Evolutionary conservation across 768 basidiomycete genomes (phyloP).

Genomic region (Paxillus ammoniavirescens): DNA sequence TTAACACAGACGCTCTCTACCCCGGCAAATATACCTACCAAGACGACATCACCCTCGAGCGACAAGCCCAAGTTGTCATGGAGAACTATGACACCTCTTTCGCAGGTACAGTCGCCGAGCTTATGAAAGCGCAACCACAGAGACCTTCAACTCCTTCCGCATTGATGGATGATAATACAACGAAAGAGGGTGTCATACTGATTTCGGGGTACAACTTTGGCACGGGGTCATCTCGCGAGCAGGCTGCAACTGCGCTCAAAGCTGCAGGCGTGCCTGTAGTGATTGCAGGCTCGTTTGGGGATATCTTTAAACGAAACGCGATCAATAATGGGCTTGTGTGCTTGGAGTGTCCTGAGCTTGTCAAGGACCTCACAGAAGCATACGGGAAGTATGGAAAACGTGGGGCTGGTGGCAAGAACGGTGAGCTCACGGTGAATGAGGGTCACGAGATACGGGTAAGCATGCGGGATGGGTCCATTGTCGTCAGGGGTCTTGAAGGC

Average conservation of each 20-base stretch:
- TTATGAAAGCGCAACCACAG: constrained; percentile 33
- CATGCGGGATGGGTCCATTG: constrained; percentile 70
- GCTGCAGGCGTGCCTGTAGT: constrained; percentile 91
- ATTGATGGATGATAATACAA: constrained; percentile 15
- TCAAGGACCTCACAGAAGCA: constrained; percentile 73
- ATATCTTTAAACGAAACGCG: constrained; percentile 98
- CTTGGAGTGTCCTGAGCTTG: constrained; percentile 87
- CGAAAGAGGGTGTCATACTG: constrained; percentile 69
- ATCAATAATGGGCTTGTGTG: constrained; percentile 99
- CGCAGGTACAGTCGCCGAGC: constrained; percentile 61
- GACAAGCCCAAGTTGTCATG: constrained; percentile 96
- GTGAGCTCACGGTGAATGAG: constrained; percentile 81
- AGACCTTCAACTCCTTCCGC: constrained; percentile 17
- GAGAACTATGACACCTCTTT: constrained; percentile 97
- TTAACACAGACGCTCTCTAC: constrained; percentile 98
- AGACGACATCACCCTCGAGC: constrained; percentile 94
- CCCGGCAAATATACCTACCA: constrained; percentile 99
- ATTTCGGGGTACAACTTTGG: constrained; percentile 98
- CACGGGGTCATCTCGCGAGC: constrained; percentile 96
- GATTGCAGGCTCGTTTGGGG: constrained; percentile 97
- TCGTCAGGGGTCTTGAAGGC: constrained; percentile 43
- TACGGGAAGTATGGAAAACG: constrained; percentile 75
- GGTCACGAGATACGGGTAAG: constrained; percentile 62
- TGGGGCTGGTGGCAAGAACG: constrained; percentile 74
- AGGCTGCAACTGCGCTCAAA: constrained; percentile 96